A percentile compares a stretch with the other conserved stretches of the same genome.
Conservation (phyloP, 192 early-diverging fungal species). For the Mortierella claussenii region DNA sequence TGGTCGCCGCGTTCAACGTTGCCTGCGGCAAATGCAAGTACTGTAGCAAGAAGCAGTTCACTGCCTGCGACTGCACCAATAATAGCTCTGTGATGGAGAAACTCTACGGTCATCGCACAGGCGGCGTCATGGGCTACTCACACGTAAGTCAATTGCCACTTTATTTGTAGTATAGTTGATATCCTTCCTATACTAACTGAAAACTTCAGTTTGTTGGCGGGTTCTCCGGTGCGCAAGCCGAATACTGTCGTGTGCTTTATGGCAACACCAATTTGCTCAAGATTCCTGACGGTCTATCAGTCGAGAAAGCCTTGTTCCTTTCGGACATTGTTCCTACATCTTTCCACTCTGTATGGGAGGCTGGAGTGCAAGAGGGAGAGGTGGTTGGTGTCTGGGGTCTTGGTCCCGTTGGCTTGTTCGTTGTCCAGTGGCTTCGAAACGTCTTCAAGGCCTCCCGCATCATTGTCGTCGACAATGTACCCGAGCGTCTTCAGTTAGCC, state of each 20-base stretch:
- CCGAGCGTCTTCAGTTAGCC: constrained; percentile 44
- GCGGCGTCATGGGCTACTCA: constrained; percentile 64
- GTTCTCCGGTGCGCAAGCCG: constrained; percentile 58
- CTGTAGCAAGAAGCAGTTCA: constrained; percentile 56
- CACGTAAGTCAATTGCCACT: constrained; percentile 41
- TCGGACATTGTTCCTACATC: constrained; percentile 62
- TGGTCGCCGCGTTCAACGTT: constrained; percentile 58
- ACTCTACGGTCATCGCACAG: constrained; percentile 57
- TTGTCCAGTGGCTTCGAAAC: constrained; percentile 35
- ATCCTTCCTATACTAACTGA: neutral
- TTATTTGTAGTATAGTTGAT: neutral
- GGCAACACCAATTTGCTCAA: constrained; percentile 63
- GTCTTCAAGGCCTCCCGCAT: constrained; percentile 55
- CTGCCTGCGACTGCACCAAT: constrained; percentile 65
- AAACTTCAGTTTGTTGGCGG: constrained; percentile 43
- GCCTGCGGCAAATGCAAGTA: constrained; percentile 65
- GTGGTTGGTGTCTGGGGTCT: constrained; percentile 66
- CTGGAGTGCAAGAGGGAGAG: constrained; percentile 53
- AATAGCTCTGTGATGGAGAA: constrained; percentile 58
- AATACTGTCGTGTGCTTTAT: constrained; percentile 63
- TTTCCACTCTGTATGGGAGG: constrained; percentile 55
- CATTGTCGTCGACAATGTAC: constrained; percentile 56
- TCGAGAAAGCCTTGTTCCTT: constrained; percentile 62
- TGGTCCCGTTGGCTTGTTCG: constrained; percentile 63
- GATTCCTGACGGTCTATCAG: constrained; percentile 49